phyloP scores from a whole-genome alignment of 768 basidiomycete genomes.

The Filobasidium wieringae region DNA sequence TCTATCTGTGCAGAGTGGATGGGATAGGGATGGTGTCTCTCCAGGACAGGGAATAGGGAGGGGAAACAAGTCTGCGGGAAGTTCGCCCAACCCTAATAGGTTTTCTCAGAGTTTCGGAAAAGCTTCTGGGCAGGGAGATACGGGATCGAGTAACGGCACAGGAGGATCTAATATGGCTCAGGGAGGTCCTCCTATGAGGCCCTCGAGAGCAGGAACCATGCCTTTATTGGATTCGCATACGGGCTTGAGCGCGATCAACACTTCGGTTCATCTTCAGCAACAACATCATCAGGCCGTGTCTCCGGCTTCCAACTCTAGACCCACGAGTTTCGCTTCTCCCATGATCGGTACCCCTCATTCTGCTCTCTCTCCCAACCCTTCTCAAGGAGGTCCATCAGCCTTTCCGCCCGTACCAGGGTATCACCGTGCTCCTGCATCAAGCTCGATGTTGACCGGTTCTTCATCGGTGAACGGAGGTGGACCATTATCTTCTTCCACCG shows the following conservation, averaged over 20 bases:
- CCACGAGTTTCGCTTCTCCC: not conserved
- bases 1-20: not conserved
- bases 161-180: not conserved
- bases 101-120: conserved; percentile 26
- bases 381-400: too few species aligned
- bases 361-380: not conserved
- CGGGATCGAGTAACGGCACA: not conserved
- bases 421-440: conserved; percentile 7
- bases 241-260: not conserved
- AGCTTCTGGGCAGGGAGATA: not conserved
- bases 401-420: not conserved
- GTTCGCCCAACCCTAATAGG: conserved; percentile 36
- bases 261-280: not conserved
- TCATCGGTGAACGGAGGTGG: too few species aligned
- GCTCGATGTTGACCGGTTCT: not conserved
- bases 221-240: conserved; percentile 13
- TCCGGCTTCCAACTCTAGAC: not conserved
- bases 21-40: not conserved
- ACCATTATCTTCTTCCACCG: too few species aligned
- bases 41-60: not conserved
- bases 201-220: conserved; percentile 33
- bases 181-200: conserved; percentile 26
- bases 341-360: not conserved
- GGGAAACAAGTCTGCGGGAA: conserved; percentile 21
- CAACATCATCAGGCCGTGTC: not conserved